Evolutionary conservation across 257 asterid species (phyloP), one percentile per base, ranked within the genome.

Genomic region (Echites panduratus): DNA sequence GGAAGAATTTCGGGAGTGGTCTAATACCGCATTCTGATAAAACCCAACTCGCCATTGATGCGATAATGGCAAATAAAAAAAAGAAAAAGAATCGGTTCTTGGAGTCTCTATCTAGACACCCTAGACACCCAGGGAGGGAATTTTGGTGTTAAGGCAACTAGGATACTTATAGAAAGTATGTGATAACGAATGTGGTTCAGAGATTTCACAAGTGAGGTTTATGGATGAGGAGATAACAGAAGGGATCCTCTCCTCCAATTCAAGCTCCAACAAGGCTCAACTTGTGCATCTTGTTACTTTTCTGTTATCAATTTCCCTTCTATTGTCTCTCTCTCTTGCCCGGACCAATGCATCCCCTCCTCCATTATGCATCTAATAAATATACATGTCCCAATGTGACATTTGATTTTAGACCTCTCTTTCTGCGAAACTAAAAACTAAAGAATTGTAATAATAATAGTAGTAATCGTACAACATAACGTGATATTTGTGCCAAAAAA

Each of bases 21-120:
- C 80, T 80, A 19, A 85, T 19, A 44, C 88, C 86, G 76, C 86
- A 82, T 82, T 84, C 86, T 56, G 83, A 82, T 40, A 82, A 70
- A 48, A 82, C 84, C 82, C 75, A 78, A 65, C 79, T 66, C 8
- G 79, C 85, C 89, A 82, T 82, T 54, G 38, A 12, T 65, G 20
- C 66, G 47, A 47, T 13, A 48, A 47, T 11, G 20, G 53, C 43
- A 47, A 61, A 41, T 26, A 71, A 47, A 73, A 2, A 22, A 41
- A 32, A 32, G 38, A 32, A 32, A 32, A 32, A 32, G 38, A 32
- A 32, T 32, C 27, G 48, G 29, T 52, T 12, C 48, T 53, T 58
- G 58, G 73, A 20, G 58, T 56, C 77, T 49, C 70, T 71, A 62
- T 48, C 62, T 59, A 64, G 68, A 73, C 68, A 50, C 75, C 53